Conservation (phyloP, 768 basidiomycete genomes). For the Termitomyces sp. region DNA sequence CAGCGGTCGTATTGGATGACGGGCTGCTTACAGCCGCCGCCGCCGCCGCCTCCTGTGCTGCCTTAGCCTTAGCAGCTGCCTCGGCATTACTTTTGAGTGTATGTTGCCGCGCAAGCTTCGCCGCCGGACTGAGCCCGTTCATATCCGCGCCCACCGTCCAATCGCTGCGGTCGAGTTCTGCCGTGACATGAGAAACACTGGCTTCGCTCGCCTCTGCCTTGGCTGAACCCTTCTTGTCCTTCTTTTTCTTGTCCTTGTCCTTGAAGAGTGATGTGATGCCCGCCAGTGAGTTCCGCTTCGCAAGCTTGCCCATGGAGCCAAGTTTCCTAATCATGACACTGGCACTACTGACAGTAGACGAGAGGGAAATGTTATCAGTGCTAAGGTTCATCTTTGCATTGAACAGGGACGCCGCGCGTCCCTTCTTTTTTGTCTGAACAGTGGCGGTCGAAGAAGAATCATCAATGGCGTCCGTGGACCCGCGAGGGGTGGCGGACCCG, state of each 20-base stretch:
- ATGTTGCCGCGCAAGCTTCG: slow-evolving; percentile 84
- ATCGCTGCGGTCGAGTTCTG: slow-evolving; percentile 74
- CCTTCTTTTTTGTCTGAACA: slow-evolving; percentile 60
- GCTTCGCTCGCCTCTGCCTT: slow-evolving; percentile 54
- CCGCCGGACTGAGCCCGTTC: slow-evolving; percentile 84
- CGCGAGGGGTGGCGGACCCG: slow-evolving; percentile 12
- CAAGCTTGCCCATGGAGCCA: slow-evolving; percentile 84
- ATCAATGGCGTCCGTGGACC: slow-evolving; percentile 27
- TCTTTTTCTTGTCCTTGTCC: slow-evolving; percentile 65
- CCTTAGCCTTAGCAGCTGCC: slow-evolving; percentile 62
- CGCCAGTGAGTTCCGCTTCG: slow-evolving; percentile 81
- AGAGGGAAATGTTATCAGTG: slow-evolving; percentile 93
- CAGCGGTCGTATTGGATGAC: slow-evolving; percentile 24
- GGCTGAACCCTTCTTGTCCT: slow-evolving; percentile 40
- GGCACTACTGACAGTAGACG: slow-evolving; percentile 90
- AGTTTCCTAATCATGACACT: slow-evolving; percentile 97
- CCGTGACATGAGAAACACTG: slow-evolving; percentile 76
- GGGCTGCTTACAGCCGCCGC: slow-evolving; percentile 25
- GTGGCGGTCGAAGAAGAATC: slow-evolving; percentile 39
- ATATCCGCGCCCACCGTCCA: slow-evolving; percentile 55
- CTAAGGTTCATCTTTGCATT: slow-evolving; percentile 83
- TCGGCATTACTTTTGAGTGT: slow-evolving; percentile 86
- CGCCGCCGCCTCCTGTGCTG: slow-evolving; percentile 42
- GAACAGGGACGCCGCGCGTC: slow-evolving; percentile 72
- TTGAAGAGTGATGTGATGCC: slow-evolving; percentile 94